Conservation (phyloP, 2,329 filamentous ascomycete species). For the Ampelomyces quisqualis region DNA sequence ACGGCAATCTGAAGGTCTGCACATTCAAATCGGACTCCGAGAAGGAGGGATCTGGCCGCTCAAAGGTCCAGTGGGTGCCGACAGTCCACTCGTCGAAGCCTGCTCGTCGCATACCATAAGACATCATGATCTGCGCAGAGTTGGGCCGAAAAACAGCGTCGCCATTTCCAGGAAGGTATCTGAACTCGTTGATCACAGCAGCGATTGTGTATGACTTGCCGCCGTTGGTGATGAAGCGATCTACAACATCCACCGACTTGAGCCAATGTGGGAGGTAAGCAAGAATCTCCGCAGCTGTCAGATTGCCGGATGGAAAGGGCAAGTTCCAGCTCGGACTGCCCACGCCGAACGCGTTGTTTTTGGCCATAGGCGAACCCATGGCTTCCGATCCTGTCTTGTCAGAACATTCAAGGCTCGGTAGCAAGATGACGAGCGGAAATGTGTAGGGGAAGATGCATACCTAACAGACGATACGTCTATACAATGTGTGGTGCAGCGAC, state of each 20-base stretch:
- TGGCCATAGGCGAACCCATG: conserved; percentile 10
- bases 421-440: too few species aligned
- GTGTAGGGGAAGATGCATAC: too few species aligned
- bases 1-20: conserved; percentile 21
- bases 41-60: conserved; percentile 3
- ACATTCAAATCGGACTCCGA: conserved; percentile 17
- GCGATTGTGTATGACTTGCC: conserved; percentile 11
- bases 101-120: conserved; percentile 22
- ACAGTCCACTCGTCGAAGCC: conserved; percentile 17
- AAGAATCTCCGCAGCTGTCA: conserved; percentile 30
- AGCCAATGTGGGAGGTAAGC: conserved; percentile 30
- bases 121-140: conserved; percentile 23
- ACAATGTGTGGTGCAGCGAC: too few species aligned
- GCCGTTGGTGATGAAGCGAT: conserved; percentile 26
- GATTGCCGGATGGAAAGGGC: conserved; percentile 25
- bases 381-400: too few species aligned
- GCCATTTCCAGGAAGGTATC: conserved; percentile 5
- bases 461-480: too few species aligned
- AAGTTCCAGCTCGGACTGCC: conserved; percentile 23
- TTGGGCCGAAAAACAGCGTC: conserved; percentile 11
- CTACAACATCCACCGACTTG: conserved; percentile 26
- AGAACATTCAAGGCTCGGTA: too few species aligned
- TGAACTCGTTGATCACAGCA: conserved; percentile 19
- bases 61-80: conserved; percentile 8
- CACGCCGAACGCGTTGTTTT: conserved; percentile 25